These are phyloP conservation scores for Calonectria hawksworthii DNA, from an alignment of 2,329 filamentous ascomycete species.

Conservation along the genomic window DNA sequence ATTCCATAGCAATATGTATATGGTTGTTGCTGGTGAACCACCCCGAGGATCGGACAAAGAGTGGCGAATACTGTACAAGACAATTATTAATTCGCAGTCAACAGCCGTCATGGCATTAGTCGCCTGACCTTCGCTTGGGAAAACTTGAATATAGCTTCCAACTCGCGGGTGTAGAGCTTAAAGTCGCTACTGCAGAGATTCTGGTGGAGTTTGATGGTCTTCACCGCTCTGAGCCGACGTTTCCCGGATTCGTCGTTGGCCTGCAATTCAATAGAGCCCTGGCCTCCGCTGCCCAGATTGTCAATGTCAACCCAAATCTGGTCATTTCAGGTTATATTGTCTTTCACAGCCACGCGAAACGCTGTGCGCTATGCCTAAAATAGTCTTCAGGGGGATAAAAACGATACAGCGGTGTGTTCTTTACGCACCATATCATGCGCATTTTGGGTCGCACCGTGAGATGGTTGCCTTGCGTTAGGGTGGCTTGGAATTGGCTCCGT, in stretches of 20 bases:
- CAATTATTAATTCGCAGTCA: not conserved
- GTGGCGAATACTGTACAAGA: not conserved
- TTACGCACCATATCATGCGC: no score
- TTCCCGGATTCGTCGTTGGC: not conserved
- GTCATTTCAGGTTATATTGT: no score
- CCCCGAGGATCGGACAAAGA: not conserved
- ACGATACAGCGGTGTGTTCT: no score
- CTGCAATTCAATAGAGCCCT: not conserved
- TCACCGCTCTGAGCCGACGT: not conserved
- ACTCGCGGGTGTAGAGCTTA: not conserved
- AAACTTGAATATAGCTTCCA: slow-evolving; percentile 10
- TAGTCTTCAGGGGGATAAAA: no score
- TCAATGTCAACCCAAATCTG: not conserved
- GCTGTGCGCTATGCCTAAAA: no score
- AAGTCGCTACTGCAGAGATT: not conserved
- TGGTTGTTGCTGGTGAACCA: not conserved
- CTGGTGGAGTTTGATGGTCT: not conserved
- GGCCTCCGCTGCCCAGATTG: not conserved
- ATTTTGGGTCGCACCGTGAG: no score
- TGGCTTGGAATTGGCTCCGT: no score
- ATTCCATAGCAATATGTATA: slow-evolving; percentile 13
- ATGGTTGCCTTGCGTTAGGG: no score
- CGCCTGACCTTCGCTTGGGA: not conserved
- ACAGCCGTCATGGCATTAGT: not conserved
- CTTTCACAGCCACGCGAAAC: no score